Percentiles rank a stretch among this genome's conserved stretches.
Evolutionary conservation across 768 basidiomycete genomes (phyloP).

Genomic region (Fomitopsis serialis): DNA sequence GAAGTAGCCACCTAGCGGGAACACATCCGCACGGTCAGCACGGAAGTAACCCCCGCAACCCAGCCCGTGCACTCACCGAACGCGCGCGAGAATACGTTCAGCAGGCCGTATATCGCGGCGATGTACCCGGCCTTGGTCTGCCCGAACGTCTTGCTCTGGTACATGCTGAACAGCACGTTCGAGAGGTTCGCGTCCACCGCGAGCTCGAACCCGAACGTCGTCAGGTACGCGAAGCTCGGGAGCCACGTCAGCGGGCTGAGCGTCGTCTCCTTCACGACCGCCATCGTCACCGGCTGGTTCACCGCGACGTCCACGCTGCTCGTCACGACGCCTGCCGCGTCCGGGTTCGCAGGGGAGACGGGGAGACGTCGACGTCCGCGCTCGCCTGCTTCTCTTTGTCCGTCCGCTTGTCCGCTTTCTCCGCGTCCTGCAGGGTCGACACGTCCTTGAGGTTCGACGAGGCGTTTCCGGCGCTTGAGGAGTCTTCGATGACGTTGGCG

Average conservation of each 20-base stretch:
- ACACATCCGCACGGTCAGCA: conserved; percentile 17
- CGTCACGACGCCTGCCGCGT: background rate
- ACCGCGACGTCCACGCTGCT: conserved; percentile 26
- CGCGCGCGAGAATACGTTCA: conserved; percentile 48
- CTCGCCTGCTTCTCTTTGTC: background rate
- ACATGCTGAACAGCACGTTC: conserved; percentile 37
- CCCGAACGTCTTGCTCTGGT: conserved; percentile 30
- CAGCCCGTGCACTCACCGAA: conserved; percentile 22
- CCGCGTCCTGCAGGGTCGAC: too few relatives aligned
- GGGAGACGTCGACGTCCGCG: background rate
- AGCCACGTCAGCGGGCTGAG: conserved; percentile 47
- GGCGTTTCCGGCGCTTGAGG: background rate
- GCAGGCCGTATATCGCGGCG: conserved; percentile 35
- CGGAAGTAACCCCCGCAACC: too few relatives aligned
- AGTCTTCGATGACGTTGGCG: background rate
- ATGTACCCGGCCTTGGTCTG: conserved; percentile 49
- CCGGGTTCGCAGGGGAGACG: background rate
- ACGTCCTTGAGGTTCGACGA: too few relatives aligned
- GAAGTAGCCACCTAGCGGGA: conserved; percentile 33
- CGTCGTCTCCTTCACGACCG: conserved; percentile 28
- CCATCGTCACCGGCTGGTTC: conserved; percentile 31
- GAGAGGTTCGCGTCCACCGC: conserved; percentile 49
- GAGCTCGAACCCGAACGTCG: conserved; percentile 55
- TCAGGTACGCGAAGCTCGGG: conserved; percentile 42
- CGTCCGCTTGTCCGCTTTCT: background rate